Base-by-base conservation (phyloP, 805 yeast genomes). In the Saccharomyces mikatae region DNA sequence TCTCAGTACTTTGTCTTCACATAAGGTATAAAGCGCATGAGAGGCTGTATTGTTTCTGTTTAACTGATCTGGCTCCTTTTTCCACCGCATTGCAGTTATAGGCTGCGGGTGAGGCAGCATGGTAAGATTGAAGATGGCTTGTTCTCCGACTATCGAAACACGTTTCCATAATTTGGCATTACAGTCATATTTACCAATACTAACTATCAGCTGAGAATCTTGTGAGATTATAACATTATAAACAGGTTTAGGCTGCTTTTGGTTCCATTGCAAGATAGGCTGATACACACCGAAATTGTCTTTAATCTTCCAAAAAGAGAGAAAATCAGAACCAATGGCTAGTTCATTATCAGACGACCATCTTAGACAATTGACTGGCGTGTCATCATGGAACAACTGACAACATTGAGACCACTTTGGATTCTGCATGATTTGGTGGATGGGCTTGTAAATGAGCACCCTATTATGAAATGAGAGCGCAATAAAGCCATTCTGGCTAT, bases 101-200 rank as follows among this genome's bases (percentile, higher is more conserved):
- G 76, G 76, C 1, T 76, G 64, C 1, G 84, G 82, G 63, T 87
- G 95, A n/a, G 80, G 76, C 24, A 89, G 70, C 61, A 86, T 84
- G 0, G 81, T 72, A 57, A 89, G 71, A 61, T 86, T 94, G 65
- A 89, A 89, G 28, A 77, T 76, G 6, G 84, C 76, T 44, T 81
- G 77, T 36, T 80, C 82, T 28, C 78, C 77, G 32, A 86, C 89
- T 62, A 83, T 87, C 6, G 86, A 79, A 6, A 82, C 75, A 51
- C 97, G 73, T 52, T 83, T 76, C 96, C 96, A 91, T 1, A 89
- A 74, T 64, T 88, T 89, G 29, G 88, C 82, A 13, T 86, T 72
- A 36, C 75, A 74, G 66, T 89, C 96, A 65, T 77, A 80, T 46
- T 72, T 73, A 0, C 87, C 83, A 41, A 80, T 76, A 50, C 85